phyloP scores from a whole-genome alignment of 2,329 filamentous ascomycete genomes.

The Trichocomaceae sp. region DNA sequence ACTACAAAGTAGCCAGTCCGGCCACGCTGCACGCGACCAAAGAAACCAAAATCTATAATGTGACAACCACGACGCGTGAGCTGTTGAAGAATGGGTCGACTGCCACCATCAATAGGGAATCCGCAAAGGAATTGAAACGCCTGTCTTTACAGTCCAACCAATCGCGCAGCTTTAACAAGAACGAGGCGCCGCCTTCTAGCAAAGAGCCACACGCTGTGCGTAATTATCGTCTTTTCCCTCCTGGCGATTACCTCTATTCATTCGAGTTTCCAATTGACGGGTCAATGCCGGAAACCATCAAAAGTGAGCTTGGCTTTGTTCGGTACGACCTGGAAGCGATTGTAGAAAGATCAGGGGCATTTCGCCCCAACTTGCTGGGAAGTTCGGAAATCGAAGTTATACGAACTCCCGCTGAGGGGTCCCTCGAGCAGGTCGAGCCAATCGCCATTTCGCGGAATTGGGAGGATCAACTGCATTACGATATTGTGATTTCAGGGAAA shows the following conservation, averaged over 20 bases:
- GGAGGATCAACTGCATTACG: slow-evolving; percentile 93
- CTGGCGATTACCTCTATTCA: slow-evolving; percentile 65
- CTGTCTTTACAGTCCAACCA: slow-evolving; percentile 75
- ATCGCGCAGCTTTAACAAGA: slow-evolving; percentile 77
- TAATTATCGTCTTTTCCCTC: slow-evolving; percentile 78
- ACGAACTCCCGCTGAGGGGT: slow-evolving; percentile 77
- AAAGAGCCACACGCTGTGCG: slow-evolving; percentile 60
- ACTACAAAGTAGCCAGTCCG: slow-evolving; percentile 49
- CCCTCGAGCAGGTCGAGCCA: slow-evolving; percentile 82
- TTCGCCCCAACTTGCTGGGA: slow-evolving; percentile 80
- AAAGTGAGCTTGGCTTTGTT: slow-evolving; percentile 76
- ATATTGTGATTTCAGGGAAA: slow-evolving; percentile 93
- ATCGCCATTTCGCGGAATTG: slow-evolving; percentile 90
- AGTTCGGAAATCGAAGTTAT: slow-evolving; percentile 76
- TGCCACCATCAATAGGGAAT: slow-evolving; percentile 39
- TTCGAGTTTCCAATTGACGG: slow-evolving; percentile 80
- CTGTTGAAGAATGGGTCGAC: slow-evolving; percentile 34
- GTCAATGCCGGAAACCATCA: slow-evolving; percentile 73
- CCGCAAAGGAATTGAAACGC: slow-evolving; percentile 51
- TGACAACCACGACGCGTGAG: slow-evolving; percentile 28
- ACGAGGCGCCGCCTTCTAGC: slow-evolving; percentile 52
- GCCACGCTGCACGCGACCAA: slow-evolving; percentile 24
- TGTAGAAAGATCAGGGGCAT: slow-evolving; percentile 79
- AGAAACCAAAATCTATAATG: slow-evolving; percentile 18
- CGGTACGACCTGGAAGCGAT: slow-evolving; percentile 82